Evolutionary conservation across 805 yeast genomes (phyloP).

Genomic region (Metschnikowia anglica): DNA sequence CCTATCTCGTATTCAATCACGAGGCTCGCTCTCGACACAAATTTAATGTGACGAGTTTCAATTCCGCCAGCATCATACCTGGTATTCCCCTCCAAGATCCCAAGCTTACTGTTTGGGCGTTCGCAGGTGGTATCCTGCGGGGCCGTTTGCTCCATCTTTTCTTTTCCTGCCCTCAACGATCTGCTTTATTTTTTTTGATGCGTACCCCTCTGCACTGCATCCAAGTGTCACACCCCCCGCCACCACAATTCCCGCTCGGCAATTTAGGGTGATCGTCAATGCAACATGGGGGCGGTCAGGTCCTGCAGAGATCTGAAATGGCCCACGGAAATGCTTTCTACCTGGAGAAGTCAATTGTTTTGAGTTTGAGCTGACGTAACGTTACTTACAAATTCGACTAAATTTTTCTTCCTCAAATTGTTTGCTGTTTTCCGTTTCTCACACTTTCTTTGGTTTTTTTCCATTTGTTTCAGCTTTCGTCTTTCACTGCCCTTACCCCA

Average conservation of each 20-base stretch:
- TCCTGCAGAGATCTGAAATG: slow-evolving; percentile 11
- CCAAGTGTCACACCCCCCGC: slow-evolving; percentile 11
- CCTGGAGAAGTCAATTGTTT: neutral
- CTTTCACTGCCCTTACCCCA: neutral
- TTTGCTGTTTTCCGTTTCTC: neutral
- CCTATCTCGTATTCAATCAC: no score
- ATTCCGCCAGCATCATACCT: no score
- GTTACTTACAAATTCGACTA: neutral
- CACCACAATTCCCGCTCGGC: slow-evolving; percentile 11
- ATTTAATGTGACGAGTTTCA: no score
- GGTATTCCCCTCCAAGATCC: no score
- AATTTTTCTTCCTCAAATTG: neutral
- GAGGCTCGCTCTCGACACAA: no score
- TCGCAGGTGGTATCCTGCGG: neutral
- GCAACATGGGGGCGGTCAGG: slow-evolving; percentile 1
- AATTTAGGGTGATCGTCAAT: slow-evolving; percentile 5
- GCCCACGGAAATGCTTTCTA: neutral
- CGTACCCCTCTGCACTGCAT: slow-evolving; percentile 8
- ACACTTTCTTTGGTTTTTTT: neutral
- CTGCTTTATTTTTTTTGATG: neutral
- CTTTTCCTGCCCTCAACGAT: slow-evolving; percentile 1
- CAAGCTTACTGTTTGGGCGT: no score
- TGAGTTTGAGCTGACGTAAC: neutral
- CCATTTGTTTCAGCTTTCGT: neutral
- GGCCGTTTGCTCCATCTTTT: neutral